Percentiles rank a stretch among this genome's conserved stretches.
phyloP scores from a whole-genome alignment of 768 basidiomycete genomes.

The Xerocomellus chrysenteron region DNA sequence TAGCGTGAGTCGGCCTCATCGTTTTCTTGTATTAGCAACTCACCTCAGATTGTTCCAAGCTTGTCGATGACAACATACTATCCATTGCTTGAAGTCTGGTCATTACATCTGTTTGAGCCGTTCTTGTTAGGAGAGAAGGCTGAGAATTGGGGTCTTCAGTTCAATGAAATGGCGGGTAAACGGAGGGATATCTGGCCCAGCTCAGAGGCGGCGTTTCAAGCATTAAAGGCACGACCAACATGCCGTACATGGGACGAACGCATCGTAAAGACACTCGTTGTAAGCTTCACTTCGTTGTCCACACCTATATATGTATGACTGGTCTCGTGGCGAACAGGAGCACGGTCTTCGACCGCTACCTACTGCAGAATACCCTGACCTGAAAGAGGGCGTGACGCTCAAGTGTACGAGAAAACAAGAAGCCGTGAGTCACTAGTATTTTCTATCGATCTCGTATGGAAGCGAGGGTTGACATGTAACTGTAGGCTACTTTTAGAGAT shows the following conservation, averaged over 20 bases:
- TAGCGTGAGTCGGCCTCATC: neutral
- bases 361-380: constrained; percentile 1
- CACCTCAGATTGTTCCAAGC: neutral
- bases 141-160: neutral
- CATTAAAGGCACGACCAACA: neutral
- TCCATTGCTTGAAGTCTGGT: constrained; percentile 4
- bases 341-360: constrained; percentile 7
- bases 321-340: neutral
- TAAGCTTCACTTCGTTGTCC: neutral
- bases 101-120: constrained; percentile 8
- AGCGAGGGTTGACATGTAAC: too few relatives aligned
- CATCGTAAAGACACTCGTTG: neutral
- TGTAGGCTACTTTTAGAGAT: constrained; percentile 2
- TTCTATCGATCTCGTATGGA: too few relatives aligned
- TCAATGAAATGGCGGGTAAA: neutral
- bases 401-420: constrained; percentile 2
- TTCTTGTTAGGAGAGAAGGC: neutral
- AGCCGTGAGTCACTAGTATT: neutral
- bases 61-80: neutral
- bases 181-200: constrained; percentile 3
- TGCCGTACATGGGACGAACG: constrained; percentile 7
- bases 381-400: constrained; percentile 1
- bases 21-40: neutral
- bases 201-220: neutral
- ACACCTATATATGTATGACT: neutral